Evolutionary conservation across 352 stramenopile species (phyloP).

Genomic region (Aphanomyces stellatus): DNA sequence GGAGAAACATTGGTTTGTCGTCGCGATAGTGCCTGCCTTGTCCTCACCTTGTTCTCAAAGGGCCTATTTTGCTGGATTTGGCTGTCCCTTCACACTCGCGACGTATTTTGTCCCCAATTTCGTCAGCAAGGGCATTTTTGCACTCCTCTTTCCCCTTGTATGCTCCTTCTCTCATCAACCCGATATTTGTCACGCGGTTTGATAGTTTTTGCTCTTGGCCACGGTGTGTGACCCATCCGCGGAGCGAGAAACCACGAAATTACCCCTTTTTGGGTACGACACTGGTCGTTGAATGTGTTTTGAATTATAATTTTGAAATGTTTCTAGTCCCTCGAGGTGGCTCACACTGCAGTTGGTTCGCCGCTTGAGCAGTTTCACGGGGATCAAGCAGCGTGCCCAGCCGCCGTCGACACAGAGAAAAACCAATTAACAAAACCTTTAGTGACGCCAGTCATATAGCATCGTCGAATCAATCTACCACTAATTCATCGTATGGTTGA

Average conservation of each 20-base stretch:
- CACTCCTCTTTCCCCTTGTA: constrained; percentile 79
- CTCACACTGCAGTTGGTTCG: constrained; percentile 75
- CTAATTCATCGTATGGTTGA: too few species aligned
- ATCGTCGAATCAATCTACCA: too few species aligned
- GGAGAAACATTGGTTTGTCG: constrained; percentile 68
- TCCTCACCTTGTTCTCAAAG: constrained; percentile 20
- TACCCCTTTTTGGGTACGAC: constrained; percentile 67
- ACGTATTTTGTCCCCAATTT: constrained; percentile 88
- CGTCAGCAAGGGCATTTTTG: constrained; percentile 85
- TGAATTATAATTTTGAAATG: background rate
- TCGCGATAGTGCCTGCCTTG: background rate
- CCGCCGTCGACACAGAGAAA: background rate
- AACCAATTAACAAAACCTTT: background rate
- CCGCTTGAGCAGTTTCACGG: constrained; percentile 36
- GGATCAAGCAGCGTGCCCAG: constrained; percentile 10
- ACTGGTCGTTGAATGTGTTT: background rate
- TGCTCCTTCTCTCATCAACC: background rate
- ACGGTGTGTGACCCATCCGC: constrained; percentile 65
- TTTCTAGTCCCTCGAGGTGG: constrained; percentile 61
- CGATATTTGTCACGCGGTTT: background rate
- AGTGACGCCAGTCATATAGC: too few species aligned
- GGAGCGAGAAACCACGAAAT: constrained; percentile 35
- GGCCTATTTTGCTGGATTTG: constrained; percentile 83
- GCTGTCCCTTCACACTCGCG: constrained; percentile 75
- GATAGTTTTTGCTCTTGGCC: constrained; percentile 77